A percentile compares a stretch with the other conserved stretches of the same genome.
Conservation (phyloP, 768 basidiomycete species). For the Hortiboletus flavorubellus region DNA sequence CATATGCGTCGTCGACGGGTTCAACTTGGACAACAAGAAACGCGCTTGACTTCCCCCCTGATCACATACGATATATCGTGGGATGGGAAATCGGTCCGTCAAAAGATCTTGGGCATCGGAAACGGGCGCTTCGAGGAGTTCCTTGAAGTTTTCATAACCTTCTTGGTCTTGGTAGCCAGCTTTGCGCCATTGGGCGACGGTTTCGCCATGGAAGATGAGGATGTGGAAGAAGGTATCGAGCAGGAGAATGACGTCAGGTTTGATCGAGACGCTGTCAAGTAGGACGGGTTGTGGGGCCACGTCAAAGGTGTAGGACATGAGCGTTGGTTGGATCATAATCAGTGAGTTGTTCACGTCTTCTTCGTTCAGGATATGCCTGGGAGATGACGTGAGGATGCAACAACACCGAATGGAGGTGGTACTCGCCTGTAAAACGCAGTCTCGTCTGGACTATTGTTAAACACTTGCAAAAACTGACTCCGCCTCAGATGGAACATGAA, state of each 20-base stretch:
- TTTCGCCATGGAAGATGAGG: conserved; percentile 98
- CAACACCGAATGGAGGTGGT: neutral
- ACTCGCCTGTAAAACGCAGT: conserved; percentile 93
- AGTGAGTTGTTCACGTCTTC: conserved; percentile 99
- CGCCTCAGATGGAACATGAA: conserved; percentile 99
- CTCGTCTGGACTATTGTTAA: conserved; percentile 99
- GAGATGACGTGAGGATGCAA: conserved; percentile 2
- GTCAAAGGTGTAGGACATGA: conserved; percentile 98
- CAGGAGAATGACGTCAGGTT: conserved; percentile 92
- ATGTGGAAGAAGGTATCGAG: conserved; percentile 99
- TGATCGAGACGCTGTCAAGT: conserved; percentile 96
- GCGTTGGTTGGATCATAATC: conserved; percentile 99
- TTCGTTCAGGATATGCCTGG: conserved; percentile 89
- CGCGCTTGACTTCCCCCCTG: conserved; percentile 97
- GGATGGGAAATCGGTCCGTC: conserved; percentile 93
- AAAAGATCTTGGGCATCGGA: conserved; percentile 95
- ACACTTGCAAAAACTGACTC: conserved; percentile 98
- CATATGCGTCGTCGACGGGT: conserved; percentile 98
- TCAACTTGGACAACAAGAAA: conserved; percentile 95
- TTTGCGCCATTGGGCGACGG: conserved; percentile 96
- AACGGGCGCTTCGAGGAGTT: conserved; percentile 81
- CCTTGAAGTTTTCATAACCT: conserved; percentile 98
- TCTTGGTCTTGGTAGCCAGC: conserved; percentile 98
- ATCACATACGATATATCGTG: conserved; percentile 96
- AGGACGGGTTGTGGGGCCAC: conserved; percentile 88